These are phyloP conservation scores for Oryza australiensis DNA, from an alignment of 176 grass and related monocot species.

Conservation along the genomic window DNA sequence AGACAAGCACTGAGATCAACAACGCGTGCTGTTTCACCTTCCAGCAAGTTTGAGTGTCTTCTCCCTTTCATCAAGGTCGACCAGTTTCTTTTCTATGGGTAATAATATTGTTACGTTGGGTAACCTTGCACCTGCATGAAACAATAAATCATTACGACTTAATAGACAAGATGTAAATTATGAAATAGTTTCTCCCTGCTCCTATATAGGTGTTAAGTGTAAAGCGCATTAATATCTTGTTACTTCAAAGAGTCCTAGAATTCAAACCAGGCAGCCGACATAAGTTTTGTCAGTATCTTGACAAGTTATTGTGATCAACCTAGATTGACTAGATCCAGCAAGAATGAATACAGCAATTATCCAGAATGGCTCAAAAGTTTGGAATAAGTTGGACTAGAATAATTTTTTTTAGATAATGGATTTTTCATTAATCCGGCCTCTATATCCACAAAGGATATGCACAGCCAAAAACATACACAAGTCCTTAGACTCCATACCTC, in stretches of 20 bases:
- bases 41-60: constrained; percentile 82
- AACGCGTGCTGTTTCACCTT: constrained; percentile 56
- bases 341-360: neutral
- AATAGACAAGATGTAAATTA: constrained; percentile 17
- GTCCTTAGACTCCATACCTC: too few species aligned
- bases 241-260: constrained; percentile 26
- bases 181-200: constrained; percentile 15
- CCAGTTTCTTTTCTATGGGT: constrained; percentile 74
- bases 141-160: constrained; percentile 35
- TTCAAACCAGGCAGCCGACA: neutral
- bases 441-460: too few species aligned
- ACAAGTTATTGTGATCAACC: neutral
- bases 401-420: too few species aligned
- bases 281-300: neutral
- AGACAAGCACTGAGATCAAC: neutral
- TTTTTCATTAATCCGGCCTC: too few species aligned
- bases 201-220: neutral
- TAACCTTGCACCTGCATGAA: constrained; percentile 75
- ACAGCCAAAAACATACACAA: too few species aligned
- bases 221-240: constrained; percentile 9
- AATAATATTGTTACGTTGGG: constrained; percentile 81
- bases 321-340: neutral
- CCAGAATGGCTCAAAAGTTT: neutral
- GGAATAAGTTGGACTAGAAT: neutral
- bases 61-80: constrained; percentile 64